A percentile compares a stretch with the other conserved stretches of the same genome.
Evolutionary conservation across 2,329 filamentous ascomycete genomes (phyloP).

Genomic region (Exophiala sp.): DNA sequence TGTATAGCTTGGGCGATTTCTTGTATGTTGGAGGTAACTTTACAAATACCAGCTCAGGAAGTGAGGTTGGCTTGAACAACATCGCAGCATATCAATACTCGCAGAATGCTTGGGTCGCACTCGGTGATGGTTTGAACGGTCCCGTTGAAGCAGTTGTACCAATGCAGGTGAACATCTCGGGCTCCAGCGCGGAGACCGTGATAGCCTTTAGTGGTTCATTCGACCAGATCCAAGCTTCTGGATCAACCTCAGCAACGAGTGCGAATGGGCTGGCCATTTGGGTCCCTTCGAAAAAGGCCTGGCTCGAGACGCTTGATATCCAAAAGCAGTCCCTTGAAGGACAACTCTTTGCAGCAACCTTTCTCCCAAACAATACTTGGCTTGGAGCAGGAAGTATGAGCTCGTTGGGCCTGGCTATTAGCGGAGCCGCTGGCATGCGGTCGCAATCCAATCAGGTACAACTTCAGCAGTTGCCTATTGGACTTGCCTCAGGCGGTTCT

Average conservation of each 20-base stretch:
- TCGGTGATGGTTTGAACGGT: constrained; percentile 85
- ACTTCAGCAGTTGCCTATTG: constrained; percentile 46
- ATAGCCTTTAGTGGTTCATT: constrained; percentile 81
- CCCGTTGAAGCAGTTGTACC: constrained; percentile 70
- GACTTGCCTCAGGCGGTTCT: constrained; percentile 39
- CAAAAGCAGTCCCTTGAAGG: constrained; percentile 67
- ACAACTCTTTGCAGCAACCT: constrained; percentile 66
- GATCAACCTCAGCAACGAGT: constrained; percentile 56
- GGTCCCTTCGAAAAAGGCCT: constrained; percentile 80
- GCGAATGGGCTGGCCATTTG: constrained; percentile 82
- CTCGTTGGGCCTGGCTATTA: constrained; percentile 69
- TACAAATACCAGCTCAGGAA: constrained; percentile 64
- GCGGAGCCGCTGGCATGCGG: constrained; percentile 65
- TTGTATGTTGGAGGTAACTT: constrained; percentile 86
- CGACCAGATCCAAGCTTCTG: constrained; percentile 66
- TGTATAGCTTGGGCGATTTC: constrained; percentile 62
- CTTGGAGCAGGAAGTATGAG: constrained; percentile 81
- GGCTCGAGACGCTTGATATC: constrained; percentile 71
- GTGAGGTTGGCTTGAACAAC: constrained; percentile 59
- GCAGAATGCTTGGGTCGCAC: constrained; percentile 67
- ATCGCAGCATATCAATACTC: constrained; percentile 71
- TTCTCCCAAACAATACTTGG: constrained; percentile 56
- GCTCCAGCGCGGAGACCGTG: constrained; percentile 64
- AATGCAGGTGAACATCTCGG: constrained; percentile 73
- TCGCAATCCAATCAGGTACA: constrained; percentile 33